Evolutionary conservation across 805 yeast species (phyloP).

Genomic region (Lipomyces mesembrius): DNA sequence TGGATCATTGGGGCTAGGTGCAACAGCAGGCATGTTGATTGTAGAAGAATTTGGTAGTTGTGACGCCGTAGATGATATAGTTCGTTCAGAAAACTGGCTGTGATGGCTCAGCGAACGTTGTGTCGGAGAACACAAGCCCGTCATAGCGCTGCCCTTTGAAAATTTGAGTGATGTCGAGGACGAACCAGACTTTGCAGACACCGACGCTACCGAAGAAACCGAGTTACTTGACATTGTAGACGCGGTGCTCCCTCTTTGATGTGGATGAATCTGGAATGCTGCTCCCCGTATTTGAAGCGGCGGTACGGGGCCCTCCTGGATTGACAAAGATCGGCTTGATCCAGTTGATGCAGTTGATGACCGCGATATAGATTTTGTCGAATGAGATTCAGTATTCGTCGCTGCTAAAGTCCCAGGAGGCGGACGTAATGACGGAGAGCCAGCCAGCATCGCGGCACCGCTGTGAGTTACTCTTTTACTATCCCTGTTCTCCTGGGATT

Average conservation of each 20-base stretch:
- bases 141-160: neutral
- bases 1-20: neutral
- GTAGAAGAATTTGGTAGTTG: neutral
- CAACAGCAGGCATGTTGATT: neutral
- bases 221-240: conserved; percentile 11
- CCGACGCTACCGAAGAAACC: neutral
- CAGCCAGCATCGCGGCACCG: neutral
- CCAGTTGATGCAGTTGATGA: conserved; percentile 1
- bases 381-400: neutral
- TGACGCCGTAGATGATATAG: neutral
- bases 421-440: conserved; percentile 17
- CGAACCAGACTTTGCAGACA: neutral
- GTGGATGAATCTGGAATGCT: neutral
- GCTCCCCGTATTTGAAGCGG: neutral
- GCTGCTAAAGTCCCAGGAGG: conserved; percentile 10
- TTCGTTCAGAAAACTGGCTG: neutral
- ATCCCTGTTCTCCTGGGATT: conserved; percentile 12
- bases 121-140: neutral
- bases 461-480: neutral
- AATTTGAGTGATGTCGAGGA: neutral
- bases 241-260: conserved; percentile 3
- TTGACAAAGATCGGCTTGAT: neutral
- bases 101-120: neutral
- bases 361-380: neutral
- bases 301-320: neutral